Evolutionary conservation across 495 filamentous ascomycete genomes (phyloP), one percentile per base, ranked within the genome.

Genomic region (Xylaria acuta): DNA sequence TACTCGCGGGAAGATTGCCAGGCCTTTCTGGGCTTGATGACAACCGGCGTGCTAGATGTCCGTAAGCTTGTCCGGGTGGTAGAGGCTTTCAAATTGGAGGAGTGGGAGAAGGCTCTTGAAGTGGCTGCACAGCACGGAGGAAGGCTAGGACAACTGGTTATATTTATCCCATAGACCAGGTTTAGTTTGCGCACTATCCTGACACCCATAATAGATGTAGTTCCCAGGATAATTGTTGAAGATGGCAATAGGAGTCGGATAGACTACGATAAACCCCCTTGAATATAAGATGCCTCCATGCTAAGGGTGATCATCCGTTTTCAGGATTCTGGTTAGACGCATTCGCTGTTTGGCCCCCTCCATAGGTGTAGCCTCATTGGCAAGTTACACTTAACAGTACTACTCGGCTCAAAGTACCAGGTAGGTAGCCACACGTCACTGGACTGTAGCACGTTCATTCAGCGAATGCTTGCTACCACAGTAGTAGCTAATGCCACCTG

Each of bases 31-130:
- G 72, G 76, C 51, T 69, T 84, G 77, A 66, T 82, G 34, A 80
- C 82, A 60, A 73, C 34, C 5, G 81, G 80, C 56, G 53, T 81
- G 75, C 40, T 84, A 62, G 32, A 81, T 69, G 36, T 85, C 72
- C 65, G 82, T 27, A 49, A 74, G 59, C 32, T 67, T 62, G 64
- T 64, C 18, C 32, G 41, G 71, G 67, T 40, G 14, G 32, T 47
- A 53, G 73, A 67, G 54, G 66, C 60, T 38, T 80, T 74, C 69
- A 72, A 66, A 38, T 59, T 80, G 34, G 75, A 77, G 7, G 72
- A 70, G 20, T 74, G 74, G 64, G 54, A 74, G 56, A 66, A 74
- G 49, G 74, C 71, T 16, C 66, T 75, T 47, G 63, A 65, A 0
- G 58, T 22, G 18, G 58, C 58, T 38, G 58, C 58, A 11, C 18